A percentile compares a stretch with the other conserved stretches of the same genome.
Evolutionary conservation across 768 basidiomycete species (phyloP).

Genomic region (Leccinellum albellum): DNA sequence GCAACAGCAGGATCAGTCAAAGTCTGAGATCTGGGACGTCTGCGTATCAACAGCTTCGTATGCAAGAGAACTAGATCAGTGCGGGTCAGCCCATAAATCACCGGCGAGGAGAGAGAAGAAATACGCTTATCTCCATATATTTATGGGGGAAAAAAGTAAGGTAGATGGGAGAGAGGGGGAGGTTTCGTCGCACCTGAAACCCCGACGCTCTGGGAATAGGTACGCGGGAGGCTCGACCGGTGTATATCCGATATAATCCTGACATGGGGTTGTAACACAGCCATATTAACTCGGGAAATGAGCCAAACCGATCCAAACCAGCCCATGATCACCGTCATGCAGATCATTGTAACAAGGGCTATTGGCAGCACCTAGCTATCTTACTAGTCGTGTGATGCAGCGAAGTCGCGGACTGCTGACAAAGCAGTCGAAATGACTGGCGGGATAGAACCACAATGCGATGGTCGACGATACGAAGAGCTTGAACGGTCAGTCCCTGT

Average conservation of each 20-base stretch:
- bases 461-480: neutral
- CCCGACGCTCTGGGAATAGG: neutral
- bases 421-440: neutral
- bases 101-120: neutral
- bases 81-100: neutral
- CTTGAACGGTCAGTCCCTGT: neutral
- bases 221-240: neutral
- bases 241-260: no score
- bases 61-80: neutral
- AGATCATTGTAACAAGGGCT: neutral
- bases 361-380: neutral
- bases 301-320: conserved; percentile 2
- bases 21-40: neutral
- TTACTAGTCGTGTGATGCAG: neutral
- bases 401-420: conserved; percentile 1
- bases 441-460: no score
- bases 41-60: no score
- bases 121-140: neutral
- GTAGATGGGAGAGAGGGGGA: neutral
- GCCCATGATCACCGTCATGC: neutral
- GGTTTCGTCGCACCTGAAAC: neutral
- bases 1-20: neutral
- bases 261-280: neutral
- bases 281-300: conserved; percentile 7
- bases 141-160: no score